Evolutionary conservation across 345 rosid species (phyloP).

Genomic region (Gossypioides kirkii): DNA sequence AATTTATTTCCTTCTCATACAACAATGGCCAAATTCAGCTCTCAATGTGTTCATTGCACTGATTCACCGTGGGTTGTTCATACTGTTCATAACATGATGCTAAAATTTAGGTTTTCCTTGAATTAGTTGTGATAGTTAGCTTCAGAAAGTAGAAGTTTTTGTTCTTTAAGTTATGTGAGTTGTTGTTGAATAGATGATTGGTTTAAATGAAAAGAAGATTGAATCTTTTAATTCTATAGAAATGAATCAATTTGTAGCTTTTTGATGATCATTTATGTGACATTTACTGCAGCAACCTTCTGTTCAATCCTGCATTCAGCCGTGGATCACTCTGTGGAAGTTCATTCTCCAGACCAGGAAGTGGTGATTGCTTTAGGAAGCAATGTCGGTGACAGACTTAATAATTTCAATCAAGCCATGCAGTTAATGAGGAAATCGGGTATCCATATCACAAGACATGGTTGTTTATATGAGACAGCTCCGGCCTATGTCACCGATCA

Average conservation of each 20-base stretch:
- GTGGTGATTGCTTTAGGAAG: constrained; percentile 90
- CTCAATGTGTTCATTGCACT: background rate
- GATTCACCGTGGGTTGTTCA: background rate
- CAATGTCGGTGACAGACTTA: constrained; percentile 72
- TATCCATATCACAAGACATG: constrained; percentile 55
- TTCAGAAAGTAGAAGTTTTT: background rate
- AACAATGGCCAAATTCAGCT: background rate
- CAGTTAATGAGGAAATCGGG: constrained; percentile 56
- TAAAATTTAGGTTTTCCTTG: background rate
- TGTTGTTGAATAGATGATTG: background rate
- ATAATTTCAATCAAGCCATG: constrained; percentile 64
- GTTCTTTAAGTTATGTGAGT: background rate
- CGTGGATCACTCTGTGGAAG: constrained; percentile 31
- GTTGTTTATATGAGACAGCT: constrained; percentile 79
- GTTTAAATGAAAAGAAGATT: background rate
- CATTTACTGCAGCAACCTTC: constrained; percentile 31
- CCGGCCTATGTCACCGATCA: constrained; percentile 90
- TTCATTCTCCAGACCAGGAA: constrained; percentile 66
- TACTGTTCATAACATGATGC: background rate
- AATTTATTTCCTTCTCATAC: background rate
- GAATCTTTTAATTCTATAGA: background rate
- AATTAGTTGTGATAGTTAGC: background rate
- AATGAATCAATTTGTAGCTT: constrained; percentile 5
- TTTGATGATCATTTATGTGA: background rate
- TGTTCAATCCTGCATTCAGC: constrained; percentile 34